Evolutionary conservation across 2,329 filamentous ascomycete species (phyloP).

Genomic region (Fusarium fracticaudum): DNA sequence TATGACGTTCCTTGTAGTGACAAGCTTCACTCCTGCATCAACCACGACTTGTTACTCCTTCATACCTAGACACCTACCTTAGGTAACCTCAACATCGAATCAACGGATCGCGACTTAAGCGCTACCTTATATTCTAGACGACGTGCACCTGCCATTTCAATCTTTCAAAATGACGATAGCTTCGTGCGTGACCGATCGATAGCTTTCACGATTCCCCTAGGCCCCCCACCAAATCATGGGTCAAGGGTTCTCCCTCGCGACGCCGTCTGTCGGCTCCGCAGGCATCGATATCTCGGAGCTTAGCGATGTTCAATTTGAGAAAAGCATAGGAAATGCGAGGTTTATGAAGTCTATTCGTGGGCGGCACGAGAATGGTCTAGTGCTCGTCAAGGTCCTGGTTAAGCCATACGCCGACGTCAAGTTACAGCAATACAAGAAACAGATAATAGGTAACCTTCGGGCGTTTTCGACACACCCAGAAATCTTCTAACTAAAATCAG

Average conservation of each 20-base stretch:
- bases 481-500: slow-evolving; percentile 53
- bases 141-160: neutral
- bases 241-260: slow-evolving; percentile 94
- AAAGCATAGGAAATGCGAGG: slow-evolving; percentile 86
- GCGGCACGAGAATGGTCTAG: slow-evolving; percentile 87
- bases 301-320: slow-evolving; percentile 89
- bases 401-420: slow-evolving; percentile 89
- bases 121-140: neutral
- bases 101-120: neutral
- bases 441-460: slow-evolving; percentile 72
- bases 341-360: slow-evolving; percentile 98
- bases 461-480: too few species aligned
- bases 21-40: slow-evolving; percentile 15
- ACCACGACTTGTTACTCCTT: neutral
- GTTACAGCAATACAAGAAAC: slow-evolving; percentile 79
- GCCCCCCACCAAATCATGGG: slow-evolving; percentile 70
- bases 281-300: slow-evolving; percentile 95
- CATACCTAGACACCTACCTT: neutral
- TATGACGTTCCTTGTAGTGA: slow-evolving; percentile 27
- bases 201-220: slow-evolving; percentile 36
- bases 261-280: slow-evolving; percentile 88
- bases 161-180: slow-evolving; percentile 40
- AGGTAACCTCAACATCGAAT: neutral
- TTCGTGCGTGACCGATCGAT: slow-evolving; percentile 34
- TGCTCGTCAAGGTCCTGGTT: slow-evolving; percentile 93